phyloP scores from a whole-genome alignment of 176 grass and related monocot genomes.

The bread wheat (Triticum aestivum) region IWGSC_CS_RefSeq_v2.1 NC_057794.1:511781157-511781656 shows the following conservation, averaged over 20 bases:
- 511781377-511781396: conserved; percentile 75
- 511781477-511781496: conserved; percentile 53
- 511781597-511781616: background rate
- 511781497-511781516: conserved; percentile 76
- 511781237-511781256: too few species aligned
- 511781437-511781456: conserved; percentile 72
- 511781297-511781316: too few species aligned
- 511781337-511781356: conserved; percentile 47
- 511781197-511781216: too few species aligned
- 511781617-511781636: background rate
- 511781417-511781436: conserved; percentile 62
- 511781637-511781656: background rate
- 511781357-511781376: conserved; percentile 72
- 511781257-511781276: too few species aligned
- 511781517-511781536: conserved; percentile 18
- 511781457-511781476: conserved; percentile 58
- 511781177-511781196: too few species aligned
- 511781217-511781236: too few species aligned
- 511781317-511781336: too few species aligned
- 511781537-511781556: conserved; percentile 66
- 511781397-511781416: conserved; percentile 73
- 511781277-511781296: too few species aligned
- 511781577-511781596: conserved; percentile 77
- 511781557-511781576: conserved; percentile 87
- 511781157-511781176: too few species aligned